Conservation (phyloP, 1,284 basidiomycete genomes). For the Rugosomyces carneus region DNA sequence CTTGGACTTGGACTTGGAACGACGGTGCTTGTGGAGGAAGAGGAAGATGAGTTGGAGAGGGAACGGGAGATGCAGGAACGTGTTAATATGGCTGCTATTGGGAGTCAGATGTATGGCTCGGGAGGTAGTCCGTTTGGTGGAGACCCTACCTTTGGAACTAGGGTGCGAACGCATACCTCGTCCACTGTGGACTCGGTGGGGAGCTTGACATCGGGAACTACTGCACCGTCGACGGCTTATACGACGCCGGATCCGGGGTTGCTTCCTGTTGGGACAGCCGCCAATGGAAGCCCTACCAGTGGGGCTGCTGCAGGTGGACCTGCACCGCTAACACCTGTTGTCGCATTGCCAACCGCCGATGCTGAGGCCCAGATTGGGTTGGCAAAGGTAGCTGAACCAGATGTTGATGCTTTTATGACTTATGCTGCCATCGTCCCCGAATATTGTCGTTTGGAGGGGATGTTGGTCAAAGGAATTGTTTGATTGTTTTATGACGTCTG, state of each 20-base stretch:
- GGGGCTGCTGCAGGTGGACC: constrained; percentile 33
- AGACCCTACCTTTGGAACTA: constrained; percentile 11
- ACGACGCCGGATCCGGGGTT: constrained; percentile 57
- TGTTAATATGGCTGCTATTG: constrained; percentile 22
- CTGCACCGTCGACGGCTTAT: constrained; percentile 46
- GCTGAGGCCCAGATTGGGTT: constrained; percentile 67
- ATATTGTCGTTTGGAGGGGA: constrained; percentile 67
- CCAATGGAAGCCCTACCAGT: constrained; percentile 20
- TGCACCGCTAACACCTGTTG: constrained; percentile 60
- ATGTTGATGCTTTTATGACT: constrained; percentile 74
- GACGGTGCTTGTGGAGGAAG: constrained; percentile 64
- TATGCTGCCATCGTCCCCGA: constrained; percentile 82
- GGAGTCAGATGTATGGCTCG: constrained; percentile 22
- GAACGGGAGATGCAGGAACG: constrained; percentile 25
- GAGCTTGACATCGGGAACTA: constrained; percentile 26
- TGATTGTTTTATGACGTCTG: constrained; percentile 18
- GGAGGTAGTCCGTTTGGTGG: constrained; percentile 23
- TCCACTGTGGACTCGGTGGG: constrained; percentile 44
- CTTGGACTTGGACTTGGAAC: constrained; percentile 43
- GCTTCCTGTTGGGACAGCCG: constrained; percentile 22
- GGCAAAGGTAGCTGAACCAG: constrained; percentile 75
- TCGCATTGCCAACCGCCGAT: constrained; percentile 62
- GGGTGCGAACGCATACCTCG: constrained; percentile 37
- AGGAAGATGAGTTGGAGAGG: constrained; percentile 61
- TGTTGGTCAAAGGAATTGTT: constrained; percentile 59